Base-by-base conservation (phyloP, 257 asterid species). In the Nicotiana sylvestris region DNA sequence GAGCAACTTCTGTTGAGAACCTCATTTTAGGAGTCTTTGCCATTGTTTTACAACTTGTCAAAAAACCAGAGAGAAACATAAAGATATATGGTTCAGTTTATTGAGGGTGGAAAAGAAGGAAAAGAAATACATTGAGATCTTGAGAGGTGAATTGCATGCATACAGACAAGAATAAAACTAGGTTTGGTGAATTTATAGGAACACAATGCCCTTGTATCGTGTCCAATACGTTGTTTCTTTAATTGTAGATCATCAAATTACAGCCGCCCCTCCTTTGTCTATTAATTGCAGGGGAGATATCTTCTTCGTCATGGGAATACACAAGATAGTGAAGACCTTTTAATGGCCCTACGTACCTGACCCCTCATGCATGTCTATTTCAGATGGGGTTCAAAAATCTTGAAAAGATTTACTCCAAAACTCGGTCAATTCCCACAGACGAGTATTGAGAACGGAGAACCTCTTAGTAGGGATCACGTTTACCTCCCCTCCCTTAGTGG, bases 1-100 rank as follows among this genome's bases (percentile, higher is more conserved):
- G 96, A 17, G 93, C 93, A 46, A 90, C 94, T 85, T 92, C 93
- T 30, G 90, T 90, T 16, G 81, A 66, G 67, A 89, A 87, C 83
- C 89, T 86, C 77, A 86, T 37, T 51, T 79, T 90, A 76, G 81
- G 83, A 78, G 87, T 49, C 30, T 85, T 90, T 9, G 87, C 88
- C 93, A 92, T 90, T 33, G 37, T 55, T 12, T 21, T 67, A 11
- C 30, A 10, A 3, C 10, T 39, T 3, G 25, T 74, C 6, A n/a
- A 74, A 46, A 51, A 74, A 49, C 80, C 33, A 49, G 15, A 74
- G 39, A 15, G 8, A 49, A 25, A 49, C 21, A 74, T 12, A 43
- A 3, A 27, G 6, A 25, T 30, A 30, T 30, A 30, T 46, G 37
- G 39, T 12, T 72, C 25, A 46, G 25, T 4, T 72, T 35, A 5